phyloP scores from a whole-genome alignment of 257 asterid species.

The Asclepias syriaca region DNA sequence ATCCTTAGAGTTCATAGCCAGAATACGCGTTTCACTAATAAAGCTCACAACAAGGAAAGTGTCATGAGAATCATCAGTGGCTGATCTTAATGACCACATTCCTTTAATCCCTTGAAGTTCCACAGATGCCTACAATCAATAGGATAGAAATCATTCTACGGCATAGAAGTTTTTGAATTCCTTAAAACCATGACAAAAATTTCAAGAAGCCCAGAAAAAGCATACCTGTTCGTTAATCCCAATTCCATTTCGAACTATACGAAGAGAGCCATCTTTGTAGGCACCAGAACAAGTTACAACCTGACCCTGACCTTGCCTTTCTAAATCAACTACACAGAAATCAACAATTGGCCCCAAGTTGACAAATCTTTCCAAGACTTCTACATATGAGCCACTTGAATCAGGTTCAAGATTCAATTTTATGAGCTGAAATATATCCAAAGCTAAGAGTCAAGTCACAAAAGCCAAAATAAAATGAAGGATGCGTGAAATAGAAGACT shows the following conservation, averaged over 20 bases:
- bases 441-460: constrained; percentile 11
- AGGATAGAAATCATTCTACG: constrained; percentile 6
- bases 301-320: constrained; percentile 98
- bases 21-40: constrained; percentile 83
- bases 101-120: constrained; percentile 98
- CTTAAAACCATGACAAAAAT: not conserved
- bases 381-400: constrained; percentile 78
- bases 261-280: constrained; percentile 87
- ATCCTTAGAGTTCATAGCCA: constrained; percentile 93
- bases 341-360: constrained; percentile 96
- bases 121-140: constrained; percentile 66
- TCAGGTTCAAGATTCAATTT: constrained; percentile 84
- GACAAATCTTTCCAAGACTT: constrained; percentile 80
- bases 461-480: constrained; percentile 4
- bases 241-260: constrained; percentile 87
- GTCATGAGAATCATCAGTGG: constrained; percentile 79
- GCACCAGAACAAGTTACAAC: constrained; percentile 99
- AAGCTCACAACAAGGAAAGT: constrained; percentile 92
- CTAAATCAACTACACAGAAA: constrained; percentile 89
- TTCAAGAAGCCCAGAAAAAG: constrained; percentile 4
- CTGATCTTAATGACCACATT: constrained; percentile 89
- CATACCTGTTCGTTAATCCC: constrained; percentile 90
- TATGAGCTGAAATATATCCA: constrained; percentile 52
- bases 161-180: not conserved
- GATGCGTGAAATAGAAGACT: not conserved